Evolutionary conservation across 495 filamentous ascomycete species (phyloP).

Genomic region (Aspergillus cristatus): DNA sequence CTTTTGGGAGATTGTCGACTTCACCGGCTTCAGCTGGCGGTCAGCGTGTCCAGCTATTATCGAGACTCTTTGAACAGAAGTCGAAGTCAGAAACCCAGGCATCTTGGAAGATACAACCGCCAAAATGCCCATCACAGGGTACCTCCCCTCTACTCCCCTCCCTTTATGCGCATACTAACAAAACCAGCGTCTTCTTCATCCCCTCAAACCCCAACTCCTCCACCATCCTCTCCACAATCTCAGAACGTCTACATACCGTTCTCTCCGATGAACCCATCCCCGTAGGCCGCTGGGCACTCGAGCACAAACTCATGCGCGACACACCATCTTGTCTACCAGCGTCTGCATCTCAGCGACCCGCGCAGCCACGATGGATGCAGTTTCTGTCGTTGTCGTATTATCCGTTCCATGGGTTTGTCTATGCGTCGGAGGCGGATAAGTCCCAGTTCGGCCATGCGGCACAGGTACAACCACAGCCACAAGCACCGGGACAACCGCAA

Average conservation of each 20-base stretch:
- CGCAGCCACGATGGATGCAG: constrained; percentile 34
- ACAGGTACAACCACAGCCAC: constrained; percentile 7
- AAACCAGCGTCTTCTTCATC: constrained; percentile 37
- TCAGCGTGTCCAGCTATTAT: too few species aligned
- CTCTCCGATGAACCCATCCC: constrained; percentile 29
- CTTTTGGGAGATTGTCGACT: too few species aligned
- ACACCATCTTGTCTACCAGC: constrained; percentile 34
- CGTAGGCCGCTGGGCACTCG: constrained; percentile 32
- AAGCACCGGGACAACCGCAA: not conserved
- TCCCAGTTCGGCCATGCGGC: too few species aligned
- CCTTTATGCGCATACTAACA: constrained; percentile 3
- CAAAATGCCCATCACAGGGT: constrained; percentile 29
- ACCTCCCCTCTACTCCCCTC: constrained; percentile 3
- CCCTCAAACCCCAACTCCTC: constrained; percentile 34
- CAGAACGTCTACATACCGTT: constrained; percentile 32
- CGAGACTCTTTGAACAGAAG: too few species aligned
- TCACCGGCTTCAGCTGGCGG: too few species aligned
- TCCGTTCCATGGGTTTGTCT: constrained; percentile 35
- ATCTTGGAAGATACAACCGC: too few species aligned
- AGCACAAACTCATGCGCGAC: constrained; percentile 39
- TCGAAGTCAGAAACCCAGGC: too few species aligned
- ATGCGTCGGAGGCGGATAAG: constrained; percentile 29
- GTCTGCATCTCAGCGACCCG: constrained; percentile 18
- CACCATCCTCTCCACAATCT: constrained; percentile 25
- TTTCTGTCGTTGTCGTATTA: constrained; percentile 35